Percentiles rank a stretch among this genome's conserved stretches.
phyloP scores from a whole-genome alignment of 345 rosid genomes.

The Reutealis trisperma region DNA sequence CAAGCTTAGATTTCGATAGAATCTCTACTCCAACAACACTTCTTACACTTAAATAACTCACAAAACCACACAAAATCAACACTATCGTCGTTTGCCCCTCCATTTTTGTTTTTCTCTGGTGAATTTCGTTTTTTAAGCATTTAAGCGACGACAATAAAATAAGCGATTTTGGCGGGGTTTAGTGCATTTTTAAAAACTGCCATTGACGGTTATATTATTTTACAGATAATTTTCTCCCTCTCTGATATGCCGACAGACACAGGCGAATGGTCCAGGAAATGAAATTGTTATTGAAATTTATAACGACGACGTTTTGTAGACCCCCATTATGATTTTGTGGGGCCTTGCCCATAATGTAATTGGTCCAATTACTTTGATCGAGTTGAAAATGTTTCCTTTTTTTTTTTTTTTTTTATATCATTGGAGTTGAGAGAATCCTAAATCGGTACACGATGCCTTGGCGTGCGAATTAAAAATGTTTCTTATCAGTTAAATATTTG shows the following conservation, averaged over 20 bases:
- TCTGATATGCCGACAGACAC: background rate
- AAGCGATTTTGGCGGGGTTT: constrained; percentile 15
- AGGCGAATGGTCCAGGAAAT: background rate
- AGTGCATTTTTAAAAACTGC: constrained; percentile 7
- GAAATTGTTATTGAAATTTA: background rate
- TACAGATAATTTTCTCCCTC: background rate
- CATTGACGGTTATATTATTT: constrained; percentile 14
- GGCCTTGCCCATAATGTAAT: too few species aligned
- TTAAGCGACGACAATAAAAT: background rate
- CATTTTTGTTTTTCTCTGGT: background rate
- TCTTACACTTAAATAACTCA: background rate
- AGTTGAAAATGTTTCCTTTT: too few species aligned
- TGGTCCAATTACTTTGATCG: too few species aligned
- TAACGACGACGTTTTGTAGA: too few species aligned
- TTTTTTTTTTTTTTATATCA: too few species aligned
- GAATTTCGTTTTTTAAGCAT: background rate
- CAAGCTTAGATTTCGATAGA: constrained; percentile 69
- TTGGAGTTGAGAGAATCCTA: too few species aligned
- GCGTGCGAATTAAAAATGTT: too few species aligned
- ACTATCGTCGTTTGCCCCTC: background rate
- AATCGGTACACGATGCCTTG: too few species aligned
- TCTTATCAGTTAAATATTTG: too few species aligned
- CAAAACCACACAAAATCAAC: background rate
- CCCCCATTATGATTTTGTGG: too few species aligned
- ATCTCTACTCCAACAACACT: constrained; percentile 36